Evolutionary conservation across 306 rosid genomes (phyloP).

Genomic region (Comarum palustre): DNA sequence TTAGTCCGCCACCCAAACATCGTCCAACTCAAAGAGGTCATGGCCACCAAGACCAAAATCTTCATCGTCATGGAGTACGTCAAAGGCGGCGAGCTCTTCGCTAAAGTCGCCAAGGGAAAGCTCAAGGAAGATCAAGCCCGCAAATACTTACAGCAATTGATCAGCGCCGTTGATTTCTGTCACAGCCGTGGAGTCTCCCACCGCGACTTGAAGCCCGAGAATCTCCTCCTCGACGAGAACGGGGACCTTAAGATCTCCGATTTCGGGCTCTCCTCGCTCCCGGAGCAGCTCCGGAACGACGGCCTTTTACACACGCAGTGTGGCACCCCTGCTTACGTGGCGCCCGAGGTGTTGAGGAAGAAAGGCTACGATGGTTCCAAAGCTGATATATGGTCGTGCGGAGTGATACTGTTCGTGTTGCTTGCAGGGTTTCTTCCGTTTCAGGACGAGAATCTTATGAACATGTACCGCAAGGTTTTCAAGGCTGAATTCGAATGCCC

Average conservation of each 20-base stretch:
- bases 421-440: constrained; percentile 81
- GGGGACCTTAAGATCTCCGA: constrained; percentile 68
- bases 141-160: constrained; percentile 62
- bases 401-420: constrained; percentile 56
- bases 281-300: constrained; percentile 63
- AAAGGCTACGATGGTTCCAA: constrained; percentile 70
- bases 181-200: constrained; percentile 81
- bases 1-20: constrained; percentile 70
- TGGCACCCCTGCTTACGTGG: constrained; percentile 86
- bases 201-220: constrained; percentile 80
- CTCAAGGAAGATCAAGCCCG: constrained; percentile 64
- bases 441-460: constrained; percentile 60
- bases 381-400: constrained; percentile 81
- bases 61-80: constrained; percentile 74
- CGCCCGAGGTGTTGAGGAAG: constrained; percentile 61
- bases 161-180: constrained; percentile 73
- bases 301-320: constrained; percentile 81
- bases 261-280: constrained; percentile 71
- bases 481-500: constrained; percentile 62
- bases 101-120: constrained; percentile 59
- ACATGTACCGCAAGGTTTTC: constrained; percentile 58
- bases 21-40: constrained; percentile 63
- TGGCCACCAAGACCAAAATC: constrained; percentile 77
- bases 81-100: constrained; percentile 77
- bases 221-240: constrained; percentile 59